Conservation (phyloP, 257 asterid species). For the Voacanga thouarsii region DNA sequence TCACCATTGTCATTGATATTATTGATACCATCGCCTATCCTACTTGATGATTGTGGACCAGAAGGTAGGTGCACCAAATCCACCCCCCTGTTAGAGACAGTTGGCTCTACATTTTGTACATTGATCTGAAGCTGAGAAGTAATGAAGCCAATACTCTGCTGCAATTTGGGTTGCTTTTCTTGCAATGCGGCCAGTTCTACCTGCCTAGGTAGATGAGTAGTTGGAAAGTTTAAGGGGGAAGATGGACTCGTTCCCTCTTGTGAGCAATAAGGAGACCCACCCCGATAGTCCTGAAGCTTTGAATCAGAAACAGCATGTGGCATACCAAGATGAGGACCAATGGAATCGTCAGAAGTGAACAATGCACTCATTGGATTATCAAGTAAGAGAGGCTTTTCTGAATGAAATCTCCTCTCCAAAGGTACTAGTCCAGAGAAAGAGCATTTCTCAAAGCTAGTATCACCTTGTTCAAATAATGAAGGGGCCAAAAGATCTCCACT, state of each 20-base stretch:
- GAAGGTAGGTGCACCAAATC: slow-evolving; percentile 26
- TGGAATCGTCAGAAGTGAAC: slow-evolving; percentile 30
- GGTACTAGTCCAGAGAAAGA: slow-evolving; percentile 28
- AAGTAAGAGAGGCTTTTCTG: slow-evolving; percentile 29
- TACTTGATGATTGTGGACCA: slow-evolving; percentile 28
- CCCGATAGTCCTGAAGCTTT: slow-evolving; percentile 60
- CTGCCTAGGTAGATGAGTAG: slow-evolving; percentile 36
- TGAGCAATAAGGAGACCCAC: slow-evolving; percentile 41
- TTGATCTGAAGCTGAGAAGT: slow-evolving; percentile 37
- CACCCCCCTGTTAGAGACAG: slow-evolving; percentile 29
- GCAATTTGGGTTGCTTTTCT: slow-evolving; percentile 42
- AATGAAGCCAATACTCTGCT: slow-evolving; percentile 31
- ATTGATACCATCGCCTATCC: slow-evolving; percentile 16
- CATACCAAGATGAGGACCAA: slow-evolving; percentile 38
- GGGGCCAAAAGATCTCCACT: slow-evolving; percentile 27
- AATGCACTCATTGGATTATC: slow-evolving; percentile 33
- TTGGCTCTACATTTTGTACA: slow-evolving; percentile 31
- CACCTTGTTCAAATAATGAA: slow-evolving; percentile 28
- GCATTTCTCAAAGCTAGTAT: slow-evolving; percentile 25
- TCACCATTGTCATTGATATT: slow-evolving; percentile 16
- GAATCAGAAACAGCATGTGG: slow-evolving; percentile 71
- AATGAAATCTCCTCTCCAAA: slow-evolving; percentile 24
- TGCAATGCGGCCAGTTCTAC: slow-evolving; percentile 32
- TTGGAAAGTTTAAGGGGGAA: slow-evolving; percentile 45
- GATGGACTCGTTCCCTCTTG: slow-evolving; percentile 49